Percentiles rank a stretch among this genome's conserved stretches.
phyloP scores from a whole-genome alignment of 495 filamentous ascomycete genomes.

The Aspergillus leporis region DNA sequence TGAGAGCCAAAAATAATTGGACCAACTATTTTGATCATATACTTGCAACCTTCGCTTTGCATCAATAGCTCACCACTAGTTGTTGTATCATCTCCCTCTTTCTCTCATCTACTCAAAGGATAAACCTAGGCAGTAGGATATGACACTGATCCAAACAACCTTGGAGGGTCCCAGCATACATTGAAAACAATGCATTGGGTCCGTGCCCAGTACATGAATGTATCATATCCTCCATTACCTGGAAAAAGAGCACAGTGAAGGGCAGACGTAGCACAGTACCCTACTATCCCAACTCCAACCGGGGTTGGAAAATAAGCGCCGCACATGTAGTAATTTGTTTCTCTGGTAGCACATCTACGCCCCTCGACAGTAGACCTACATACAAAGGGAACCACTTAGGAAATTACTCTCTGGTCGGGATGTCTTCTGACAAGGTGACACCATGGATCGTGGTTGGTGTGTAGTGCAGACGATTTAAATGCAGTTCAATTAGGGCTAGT shows the following conservation, averaged over 20 bases:
- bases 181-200: conserved; percentile 1
- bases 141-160: neutral
- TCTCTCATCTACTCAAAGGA: neutral
- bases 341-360: neutral
- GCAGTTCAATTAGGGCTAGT: neutral
- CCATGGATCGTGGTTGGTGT: neutral
- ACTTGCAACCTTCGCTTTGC: neutral
- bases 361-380: neutral
- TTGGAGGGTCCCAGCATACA: conserved; percentile 5
- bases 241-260: neutral
- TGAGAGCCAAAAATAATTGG: neutral
- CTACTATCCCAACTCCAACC: neutral
- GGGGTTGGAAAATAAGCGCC: neutral
- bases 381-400: neutral
- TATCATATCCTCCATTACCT: neutral
- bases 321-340: neutral
- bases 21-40: neutral
- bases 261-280: neutral
- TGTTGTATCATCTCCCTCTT: neutral
- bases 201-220: neutral
- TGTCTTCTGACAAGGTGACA: neutral
- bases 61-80: neutral
- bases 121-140: neutral
- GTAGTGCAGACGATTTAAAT: neutral
- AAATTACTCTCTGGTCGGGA: neutral